These are phyloP conservation scores for Eucalyptus decipiens DNA, from an alignment of 345 rosid genomes.

Conservation along the genomic window DNA sequence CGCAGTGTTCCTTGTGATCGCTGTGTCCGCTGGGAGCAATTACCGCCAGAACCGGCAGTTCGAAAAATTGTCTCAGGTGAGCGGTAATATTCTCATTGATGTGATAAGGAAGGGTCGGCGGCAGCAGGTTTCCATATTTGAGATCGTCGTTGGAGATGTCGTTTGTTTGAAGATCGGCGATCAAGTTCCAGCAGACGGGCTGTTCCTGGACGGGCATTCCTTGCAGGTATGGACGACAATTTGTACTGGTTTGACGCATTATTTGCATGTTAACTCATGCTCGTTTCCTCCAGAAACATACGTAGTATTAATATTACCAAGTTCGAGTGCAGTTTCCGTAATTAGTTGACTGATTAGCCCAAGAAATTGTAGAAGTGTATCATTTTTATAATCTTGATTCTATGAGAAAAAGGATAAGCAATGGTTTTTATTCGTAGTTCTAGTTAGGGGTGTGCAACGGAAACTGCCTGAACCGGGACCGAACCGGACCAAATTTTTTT, in stretches of 20 bases:
- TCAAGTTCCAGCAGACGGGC: neutral
- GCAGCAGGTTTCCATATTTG: neutral
- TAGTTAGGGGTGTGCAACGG: too few species aligned
- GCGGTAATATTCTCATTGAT: too few species aligned
- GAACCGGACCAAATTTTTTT: too few species aligned
- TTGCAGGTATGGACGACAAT: neutral
- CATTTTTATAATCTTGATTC: too few species aligned
- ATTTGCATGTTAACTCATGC: neutral
- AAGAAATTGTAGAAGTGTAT: neutral
- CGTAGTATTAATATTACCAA: neutral
- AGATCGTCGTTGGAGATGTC: neutral
- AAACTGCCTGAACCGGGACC: too few species aligned
- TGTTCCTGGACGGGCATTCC: neutral
- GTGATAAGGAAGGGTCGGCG: too few species aligned
- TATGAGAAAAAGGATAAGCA: neutral
- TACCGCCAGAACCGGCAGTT: conserved; percentile 40
- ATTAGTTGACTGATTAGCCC: neutral
- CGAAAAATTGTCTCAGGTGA: too few species aligned
- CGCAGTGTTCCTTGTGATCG: conserved; percentile 38
- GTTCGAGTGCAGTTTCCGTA: neutral
- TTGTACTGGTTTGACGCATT: neutral
- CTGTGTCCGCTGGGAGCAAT: conserved; percentile 38
- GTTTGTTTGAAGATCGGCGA: neutral
- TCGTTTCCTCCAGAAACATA: neutral
- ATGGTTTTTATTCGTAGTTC: neutral